Percentiles rank a stretch among this genome's conserved stretches.
These are phyloP conservation scores for Purpureocillium takamizusanense DNA, from an alignment of 2,329 filamentous ascomycete genomes.

Conservation along the genomic window DNA sequence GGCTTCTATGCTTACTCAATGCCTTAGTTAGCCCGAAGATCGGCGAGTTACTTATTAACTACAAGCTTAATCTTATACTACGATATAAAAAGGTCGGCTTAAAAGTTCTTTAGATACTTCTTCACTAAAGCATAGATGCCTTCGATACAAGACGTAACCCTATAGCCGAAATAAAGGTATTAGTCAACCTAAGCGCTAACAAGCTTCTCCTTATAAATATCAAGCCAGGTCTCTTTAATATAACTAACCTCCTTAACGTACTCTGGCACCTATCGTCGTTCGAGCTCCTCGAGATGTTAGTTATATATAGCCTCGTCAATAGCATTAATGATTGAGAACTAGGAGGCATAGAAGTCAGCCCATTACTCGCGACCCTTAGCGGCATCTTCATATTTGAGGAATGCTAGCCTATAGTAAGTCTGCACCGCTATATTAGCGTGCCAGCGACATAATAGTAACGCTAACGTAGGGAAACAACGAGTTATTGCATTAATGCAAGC, in stretches of 20 bases:
- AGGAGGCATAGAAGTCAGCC: conserved; percentile 11
- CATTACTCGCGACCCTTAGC: conserved; percentile 1
- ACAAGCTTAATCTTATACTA: conserved; percentile 9
- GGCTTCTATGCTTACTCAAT: too few species aligned
- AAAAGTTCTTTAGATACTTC: conserved; percentile 6
- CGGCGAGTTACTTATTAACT: conserved; percentile 8
- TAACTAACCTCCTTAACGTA: conserved; percentile 11
- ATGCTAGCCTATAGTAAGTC: conserved; percentile 3
- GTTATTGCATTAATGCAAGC: conserved; percentile 8
- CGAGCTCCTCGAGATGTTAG: conserved; percentile 7
- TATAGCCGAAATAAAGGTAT: conserved; percentile 9
- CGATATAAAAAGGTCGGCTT: conserved; percentile 9
- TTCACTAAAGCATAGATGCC: conserved; percentile 11
- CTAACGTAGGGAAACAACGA: conserved; percentile 5
- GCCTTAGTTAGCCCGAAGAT: conserved; percentile 9
- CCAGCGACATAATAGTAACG: conserved; percentile 9
- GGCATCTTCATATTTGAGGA: not conserved
- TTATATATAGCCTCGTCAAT: conserved; percentile 7
- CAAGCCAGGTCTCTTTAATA: conserved; percentile 9
- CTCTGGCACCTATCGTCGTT: conserved; percentile 7
- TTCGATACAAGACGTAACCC: conserved; percentile 9
- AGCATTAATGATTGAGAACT: conserved; percentile 10
- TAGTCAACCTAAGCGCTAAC: conserved; percentile 11
- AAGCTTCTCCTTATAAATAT: conserved; percentile 12
- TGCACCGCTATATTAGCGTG: conserved; percentile 11